Conservation (phyloP, 768 basidiomycete species). For the Podaxis pistillaris region DNA sequence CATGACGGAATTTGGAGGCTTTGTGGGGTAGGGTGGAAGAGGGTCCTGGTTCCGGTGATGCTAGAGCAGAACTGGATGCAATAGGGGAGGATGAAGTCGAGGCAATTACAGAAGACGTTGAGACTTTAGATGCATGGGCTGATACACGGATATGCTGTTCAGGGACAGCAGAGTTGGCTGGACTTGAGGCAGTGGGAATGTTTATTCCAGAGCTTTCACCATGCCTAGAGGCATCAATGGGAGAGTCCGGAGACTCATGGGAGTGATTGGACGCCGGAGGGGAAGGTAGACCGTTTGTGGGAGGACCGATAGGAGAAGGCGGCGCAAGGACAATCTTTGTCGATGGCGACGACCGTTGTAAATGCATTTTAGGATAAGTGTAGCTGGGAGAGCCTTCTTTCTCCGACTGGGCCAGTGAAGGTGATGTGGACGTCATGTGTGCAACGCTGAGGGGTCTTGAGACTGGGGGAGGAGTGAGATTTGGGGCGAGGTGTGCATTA, state of each 20-base stretch:
- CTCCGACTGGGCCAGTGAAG: background rate
- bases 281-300: slow-evolving; percentile 16
- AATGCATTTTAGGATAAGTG: background rate
- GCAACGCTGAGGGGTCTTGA: slow-evolving; percentile 27
- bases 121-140: background rate
- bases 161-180: background rate
- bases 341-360: background rate
- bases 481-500: slow-evolving; percentile 24
- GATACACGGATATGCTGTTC: background rate
- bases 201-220: background rate
- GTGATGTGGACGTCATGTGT: slow-evolving; percentile 24
- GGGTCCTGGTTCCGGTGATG: slow-evolving; percentile 4
- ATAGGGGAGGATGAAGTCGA: slow-evolving; percentile 5
- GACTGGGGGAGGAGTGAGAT: slow-evolving; percentile 26
- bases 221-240: background rate
- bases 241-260: slow-evolving; percentile 8
- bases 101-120: background rate
- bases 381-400: background rate
- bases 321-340: slow-evolving; percentile 14
- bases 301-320: slow-evolving; percentile 5
- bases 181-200: background rate
- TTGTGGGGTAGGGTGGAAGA: slow-evolving; percentile 31
- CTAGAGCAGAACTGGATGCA: slow-evolving; percentile 1
- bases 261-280: slow-evolving; percentile 12
- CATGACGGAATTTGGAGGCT: slow-evolving; percentile 38